Conservation (phyloP, 1,284 basidiomycete species). For the Abortiporus biennis region DNA sequence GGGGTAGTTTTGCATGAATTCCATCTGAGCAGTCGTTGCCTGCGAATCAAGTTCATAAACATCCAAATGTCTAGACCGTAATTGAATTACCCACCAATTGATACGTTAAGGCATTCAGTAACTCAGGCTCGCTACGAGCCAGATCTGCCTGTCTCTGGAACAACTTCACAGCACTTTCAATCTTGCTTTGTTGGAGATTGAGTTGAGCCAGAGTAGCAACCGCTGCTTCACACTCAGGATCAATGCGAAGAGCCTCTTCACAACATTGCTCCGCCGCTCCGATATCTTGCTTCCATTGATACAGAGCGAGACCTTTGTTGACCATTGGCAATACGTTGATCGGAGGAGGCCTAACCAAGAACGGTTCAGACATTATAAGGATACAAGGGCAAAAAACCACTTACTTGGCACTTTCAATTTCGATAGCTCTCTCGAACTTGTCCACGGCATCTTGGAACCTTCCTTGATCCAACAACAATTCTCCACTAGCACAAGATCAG, state of each 20-base stretch:
- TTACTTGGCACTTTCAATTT: constrained; percentile 78
- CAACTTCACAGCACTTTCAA: constrained; percentile 83
- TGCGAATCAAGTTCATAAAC: constrained; percentile 24
- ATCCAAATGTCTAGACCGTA: constrained; percentile 6
- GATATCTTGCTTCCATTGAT: constrained; percentile 95
- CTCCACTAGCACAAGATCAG: constrained; percentile 57
- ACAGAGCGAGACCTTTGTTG: constrained; percentile 95
- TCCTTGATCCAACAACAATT: constrained; percentile 91
- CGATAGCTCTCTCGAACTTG: constrained; percentile 91
- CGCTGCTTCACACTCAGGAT: constrained; percentile 94
- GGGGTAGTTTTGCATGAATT: constrained; percentile 81
- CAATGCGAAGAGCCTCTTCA: constrained; percentile 81
- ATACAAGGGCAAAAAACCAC: too few relatives aligned
- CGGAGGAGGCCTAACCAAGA: constrained; percentile 47
- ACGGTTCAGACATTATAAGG: too few relatives aligned
- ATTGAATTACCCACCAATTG: constrained; percentile 52
- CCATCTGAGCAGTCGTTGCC: constrained; percentile 76
- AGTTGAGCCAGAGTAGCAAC: constrained; percentile 95
- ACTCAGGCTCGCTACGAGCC: constrained; percentile 88
- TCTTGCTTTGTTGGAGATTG: constrained; percentile 86
- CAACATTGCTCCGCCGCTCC: constrained; percentile 81
- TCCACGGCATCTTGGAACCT: constrained; percentile 90
- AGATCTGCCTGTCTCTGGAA: constrained; percentile 84
- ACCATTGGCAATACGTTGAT: constrained; percentile 89
- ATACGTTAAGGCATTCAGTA: constrained; percentile 86